A percentile compares a stretch with the other conserved stretches of the same genome.
These are phyloP conservation scores for Trichoderma harzianum DNA, from an alignment of 2,329 filamentous ascomycete genomes.

Conservation along the genomic window DNA sequence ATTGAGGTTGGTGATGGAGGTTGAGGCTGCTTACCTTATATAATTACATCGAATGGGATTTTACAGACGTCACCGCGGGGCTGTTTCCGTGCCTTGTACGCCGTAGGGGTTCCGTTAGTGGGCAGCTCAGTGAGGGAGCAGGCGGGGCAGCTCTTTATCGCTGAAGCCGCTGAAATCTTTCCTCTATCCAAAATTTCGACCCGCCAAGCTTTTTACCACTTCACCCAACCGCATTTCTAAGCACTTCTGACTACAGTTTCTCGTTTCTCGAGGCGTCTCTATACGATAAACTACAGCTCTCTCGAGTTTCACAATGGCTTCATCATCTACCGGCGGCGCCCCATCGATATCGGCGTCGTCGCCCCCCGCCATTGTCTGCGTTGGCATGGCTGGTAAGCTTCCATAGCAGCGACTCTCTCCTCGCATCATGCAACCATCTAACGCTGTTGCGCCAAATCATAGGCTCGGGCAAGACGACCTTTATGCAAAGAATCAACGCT, in stretches of 20 bases:
- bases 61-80: slow-evolving; percentile 16
- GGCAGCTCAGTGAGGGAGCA: neutral
- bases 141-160: slow-evolving; percentile 19
- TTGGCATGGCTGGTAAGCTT: slow-evolving; percentile 84
- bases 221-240: neutral
- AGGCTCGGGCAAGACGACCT: slow-evolving; percentile 98
- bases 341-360: slow-evolving; percentile 27
- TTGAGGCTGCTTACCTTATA: neutral
- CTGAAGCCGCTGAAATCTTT: neutral
- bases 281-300: neutral
- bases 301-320: slow-evolving; percentile 29
- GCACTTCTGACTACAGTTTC: neutral
- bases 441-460: neutral
- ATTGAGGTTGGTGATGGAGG: neutral
- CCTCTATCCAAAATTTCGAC: slow-evolving; percentile 14
- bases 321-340: slow-evolving; percentile 31
- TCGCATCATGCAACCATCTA: neutral
- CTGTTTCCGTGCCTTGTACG: neutral
- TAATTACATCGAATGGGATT: neutral
- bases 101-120: neutral
- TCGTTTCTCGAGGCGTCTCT: neutral
- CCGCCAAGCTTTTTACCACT: neutral
- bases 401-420: neutral
- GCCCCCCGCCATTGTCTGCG: slow-evolving; percentile 82
- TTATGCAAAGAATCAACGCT: slow-evolving; percentile 97